Conservation (phyloP, 179 eudicot genomes). For the Spergularia azorica region DNA sequence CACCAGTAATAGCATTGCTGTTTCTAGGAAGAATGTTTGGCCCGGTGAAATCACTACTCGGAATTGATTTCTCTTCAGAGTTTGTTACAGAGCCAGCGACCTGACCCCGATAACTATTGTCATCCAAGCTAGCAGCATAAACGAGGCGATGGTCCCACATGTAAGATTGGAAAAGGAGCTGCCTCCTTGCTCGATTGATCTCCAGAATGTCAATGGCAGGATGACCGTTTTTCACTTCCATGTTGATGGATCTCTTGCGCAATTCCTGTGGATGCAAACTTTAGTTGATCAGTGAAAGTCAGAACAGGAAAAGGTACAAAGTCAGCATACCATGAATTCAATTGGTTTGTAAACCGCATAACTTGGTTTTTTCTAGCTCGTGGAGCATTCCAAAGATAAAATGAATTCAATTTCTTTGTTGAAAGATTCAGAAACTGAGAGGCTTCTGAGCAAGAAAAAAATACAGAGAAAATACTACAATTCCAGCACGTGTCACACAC, state of each 20-base stretch:
- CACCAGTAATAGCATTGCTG: slow-evolving; percentile 27
- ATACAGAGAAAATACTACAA: too few relatives aligned
- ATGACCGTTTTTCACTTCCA: slow-evolving; percentile 54
- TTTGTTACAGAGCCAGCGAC: slow-evolving; percentile 23
- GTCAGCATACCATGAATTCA: not conserved
- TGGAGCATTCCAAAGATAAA: too few relatives aligned
- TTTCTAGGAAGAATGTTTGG: slow-evolving; percentile 28
- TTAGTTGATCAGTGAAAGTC: not conserved
- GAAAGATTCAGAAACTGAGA: not conserved
- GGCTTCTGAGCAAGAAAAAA: not conserved
- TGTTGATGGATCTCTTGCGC: slow-evolving; percentile 46
- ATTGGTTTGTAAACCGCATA: not conserved
- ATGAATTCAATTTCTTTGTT: not conserved
- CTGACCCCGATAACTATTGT: slow-evolving; percentile 24
- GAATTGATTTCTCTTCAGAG: slow-evolving; percentile 33
- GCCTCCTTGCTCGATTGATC: slow-evolving; percentile 76
- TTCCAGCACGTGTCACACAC: not conserved
- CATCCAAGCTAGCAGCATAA: slow-evolving; percentile 57
- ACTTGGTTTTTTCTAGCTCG: too few relatives aligned
- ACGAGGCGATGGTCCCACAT: slow-evolving; percentile 92
- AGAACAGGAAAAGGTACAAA: not conserved
- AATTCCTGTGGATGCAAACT: slow-evolving; percentile 48
- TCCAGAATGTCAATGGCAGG: slow-evolving; percentile 78
- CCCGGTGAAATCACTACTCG: slow-evolving; percentile 29
- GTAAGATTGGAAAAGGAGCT: slow-evolving; percentile 78